phyloP scores from a whole-genome alignment of 768 basidiomycete species.

The Glaciozyma martinii region DNA sequence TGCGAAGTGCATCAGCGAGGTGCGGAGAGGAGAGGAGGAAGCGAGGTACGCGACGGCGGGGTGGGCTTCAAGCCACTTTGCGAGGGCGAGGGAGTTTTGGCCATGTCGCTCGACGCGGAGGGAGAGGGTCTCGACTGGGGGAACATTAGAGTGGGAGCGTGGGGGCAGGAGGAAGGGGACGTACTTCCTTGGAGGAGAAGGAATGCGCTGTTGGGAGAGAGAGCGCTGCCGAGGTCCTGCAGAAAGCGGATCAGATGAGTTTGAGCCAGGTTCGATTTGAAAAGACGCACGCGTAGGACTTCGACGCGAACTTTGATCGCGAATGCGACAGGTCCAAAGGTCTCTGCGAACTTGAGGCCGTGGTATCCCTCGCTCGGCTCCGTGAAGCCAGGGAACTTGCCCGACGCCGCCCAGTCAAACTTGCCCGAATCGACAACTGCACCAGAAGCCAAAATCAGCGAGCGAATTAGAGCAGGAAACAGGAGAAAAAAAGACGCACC shows the following conservation, averaged over 20 bases:
- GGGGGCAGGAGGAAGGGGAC: background rate
- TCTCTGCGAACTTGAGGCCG: conserved; percentile 49
- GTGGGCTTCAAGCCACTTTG: conserved; percentile 57
- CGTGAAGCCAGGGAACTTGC: conserved; percentile 57
- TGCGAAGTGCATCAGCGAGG: background rate
- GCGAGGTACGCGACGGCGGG: conserved; percentile 55
- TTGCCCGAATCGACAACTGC: conserved; percentile 62
- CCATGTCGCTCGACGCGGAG: conserved; percentile 62
- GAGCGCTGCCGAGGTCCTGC: conserved; percentile 19
- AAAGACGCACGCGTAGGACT: conserved; percentile 8
- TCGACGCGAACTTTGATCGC: conserved; percentile 58
- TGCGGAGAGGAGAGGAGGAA: no score
- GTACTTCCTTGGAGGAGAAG: conserved; percentile 36
- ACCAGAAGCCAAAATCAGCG: background rate
- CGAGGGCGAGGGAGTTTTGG: conserved; percentile 61
- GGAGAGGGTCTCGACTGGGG: conserved; percentile 57
- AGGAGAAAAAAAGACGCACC: conserved; percentile 49
- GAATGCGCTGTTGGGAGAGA: conserved; percentile 7
- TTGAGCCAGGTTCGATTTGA: background rate
- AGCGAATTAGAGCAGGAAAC: no score
- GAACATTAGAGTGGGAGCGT: background rate
- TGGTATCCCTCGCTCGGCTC: conserved; percentile 67
- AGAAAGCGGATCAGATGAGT: no score
- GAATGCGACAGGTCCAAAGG: conserved; percentile 58
- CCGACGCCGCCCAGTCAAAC: conserved; percentile 54